A percentile compares a stretch with the other conserved stretches of the same genome.
These are phyloP conservation scores for Malassezia cuniculi DNA, from an alignment of 1,284 basidiomycete genomes.

Conservation along the genomic window DNA sequence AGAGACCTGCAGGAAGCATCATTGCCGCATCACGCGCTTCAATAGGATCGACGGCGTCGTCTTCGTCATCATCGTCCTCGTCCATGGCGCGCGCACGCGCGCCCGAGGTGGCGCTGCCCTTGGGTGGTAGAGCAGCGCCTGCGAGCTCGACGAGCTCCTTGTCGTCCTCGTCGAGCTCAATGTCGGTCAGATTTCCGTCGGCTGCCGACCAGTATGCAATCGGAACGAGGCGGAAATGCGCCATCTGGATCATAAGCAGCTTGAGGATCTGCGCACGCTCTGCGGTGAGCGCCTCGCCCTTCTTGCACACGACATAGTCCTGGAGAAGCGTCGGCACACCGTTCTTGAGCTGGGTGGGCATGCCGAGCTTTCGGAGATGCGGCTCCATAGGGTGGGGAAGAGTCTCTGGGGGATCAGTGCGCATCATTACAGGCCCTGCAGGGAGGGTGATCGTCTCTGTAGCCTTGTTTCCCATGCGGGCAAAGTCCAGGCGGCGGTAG, in stretches of 20 bases:
- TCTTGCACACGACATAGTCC: constrained; percentile 66
- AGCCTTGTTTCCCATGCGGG: constrained; percentile 71
- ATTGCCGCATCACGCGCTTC: constrained; percentile 16
- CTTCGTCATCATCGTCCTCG: constrained; percentile 9
- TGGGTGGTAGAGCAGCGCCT: constrained; percentile 3
- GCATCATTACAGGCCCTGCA: constrained; percentile 46
- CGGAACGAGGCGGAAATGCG: constrained; percentile 38
- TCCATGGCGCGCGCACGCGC: constrained; percentile 1
- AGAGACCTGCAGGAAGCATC: constrained; percentile 16
- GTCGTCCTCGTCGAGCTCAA: constrained; percentile 23
- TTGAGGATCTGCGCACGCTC: constrained; percentile 50
- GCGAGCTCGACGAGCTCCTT: constrained; percentile 21
- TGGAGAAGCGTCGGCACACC: constrained; percentile 72
- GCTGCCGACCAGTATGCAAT: constrained; percentile 38
- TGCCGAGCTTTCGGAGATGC: constrained; percentile 77
- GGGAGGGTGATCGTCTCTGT: constrained; percentile 64
- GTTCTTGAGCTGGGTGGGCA: constrained; percentile 68
- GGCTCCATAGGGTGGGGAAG: constrained; percentile 96
- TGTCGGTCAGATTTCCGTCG: constrained; percentile 20
- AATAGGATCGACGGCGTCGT: constrained; percentile 10
- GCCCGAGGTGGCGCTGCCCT: constrained; percentile 3
- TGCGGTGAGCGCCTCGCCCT: constrained; percentile 63
- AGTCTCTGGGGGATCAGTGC: constrained; percentile 49
- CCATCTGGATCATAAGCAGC: constrained; percentile 38
- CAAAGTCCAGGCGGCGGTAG: constrained; percentile 80